Percentiles rank a stretch among this genome's conserved stretches.
phyloP scores from a whole-genome alignment of 805 yeast species.

The Lipomyces spencermartinsiae region DNA sequence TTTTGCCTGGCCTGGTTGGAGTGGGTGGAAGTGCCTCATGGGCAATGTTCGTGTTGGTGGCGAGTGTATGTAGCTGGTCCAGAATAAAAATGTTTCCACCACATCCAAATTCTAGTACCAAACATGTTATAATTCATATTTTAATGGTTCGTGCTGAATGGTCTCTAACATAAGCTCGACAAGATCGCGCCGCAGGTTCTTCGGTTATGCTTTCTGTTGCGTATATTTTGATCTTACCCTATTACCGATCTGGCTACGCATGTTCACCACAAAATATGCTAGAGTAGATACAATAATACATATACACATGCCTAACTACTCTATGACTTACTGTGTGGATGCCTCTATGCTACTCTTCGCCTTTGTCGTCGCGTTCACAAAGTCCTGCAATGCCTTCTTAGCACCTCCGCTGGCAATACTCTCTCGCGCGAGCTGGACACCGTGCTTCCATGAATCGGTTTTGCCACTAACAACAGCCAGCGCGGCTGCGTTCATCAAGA shows the following conservation, averaged over 20 bases:
- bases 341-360: slow-evolving; percentile 24
- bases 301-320: too few relatives aligned
- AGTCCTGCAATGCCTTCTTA: slow-evolving; percentile 59
- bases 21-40: slow-evolving; percentile 58
- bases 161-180: too few relatives aligned
- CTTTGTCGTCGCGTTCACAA: slow-evolving; percentile 50
- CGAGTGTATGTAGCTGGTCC: not conserved
- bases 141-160: not conserved
- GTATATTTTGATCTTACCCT: too few relatives aligned
- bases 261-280: not conserved
- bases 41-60: slow-evolving; percentile 46
- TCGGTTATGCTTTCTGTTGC: too few relatives aligned
- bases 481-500: slow-evolving; percentile 88
- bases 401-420: slow-evolving; percentile 77
- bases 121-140: not conserved
- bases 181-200: too few relatives aligned
- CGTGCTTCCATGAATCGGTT: slow-evolving; percentile 71
- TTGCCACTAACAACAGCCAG: slow-evolving; percentile 78
- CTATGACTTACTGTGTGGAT: not conserved
- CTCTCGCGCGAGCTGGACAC: slow-evolving; percentile 73
- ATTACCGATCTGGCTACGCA: too few relatives aligned
- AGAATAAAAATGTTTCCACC: not conserved
- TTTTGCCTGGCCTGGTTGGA: slow-evolving; percentile 30
- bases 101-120: too few relatives aligned
- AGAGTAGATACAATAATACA: not conserved